Base-by-base conservation (phyloP, 306 rosid species). In the Fagus crenata region DNA sequence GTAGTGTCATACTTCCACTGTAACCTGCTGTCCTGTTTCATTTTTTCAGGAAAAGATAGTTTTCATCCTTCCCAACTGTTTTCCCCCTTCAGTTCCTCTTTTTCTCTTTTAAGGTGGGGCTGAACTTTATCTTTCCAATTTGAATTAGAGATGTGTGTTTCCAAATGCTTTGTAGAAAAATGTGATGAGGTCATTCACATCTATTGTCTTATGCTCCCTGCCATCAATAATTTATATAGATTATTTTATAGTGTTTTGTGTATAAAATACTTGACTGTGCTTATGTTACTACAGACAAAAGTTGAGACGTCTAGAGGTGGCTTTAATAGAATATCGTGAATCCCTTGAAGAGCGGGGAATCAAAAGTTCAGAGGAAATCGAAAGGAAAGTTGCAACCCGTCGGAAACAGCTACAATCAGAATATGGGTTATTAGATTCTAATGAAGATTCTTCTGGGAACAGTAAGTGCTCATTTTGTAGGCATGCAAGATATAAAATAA, bases 271-370 rank as follows among this genome's bases (percentile, higher is more conserved):
- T 56, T 53, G 18, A 67, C 60, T 78, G 58, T 71, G 33, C 53
- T 59, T 37, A 32, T 84, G 36, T 37, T 77, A n/a, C 73, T 84
- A 56, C 92, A 96, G 99, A 79, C 93, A 96, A 87, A 96, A 93
- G 88, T 75, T 92, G 74, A 89, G 99, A 85, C 96, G 91, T 65
- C 86, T 96, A 77, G 99, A 96, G 86, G 99, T 87, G 76, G 91
- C 93, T 83, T 84, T 96, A 82, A 92, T 96, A 75, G 99, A 91
- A 87, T 96, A 92, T 84, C 94, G 96, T 12, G 99, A 96, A 80
- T 91, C 96, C 56, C 96, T 92, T 41, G 99, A 96, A 83, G 99
- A 96, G 63, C 86, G 82, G 77, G 99, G 97, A 73, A 87, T 91
- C 8, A 92, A 86, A 82, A 92, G 77, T 84, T 82, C 81, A 73